Conservation (phyloP, 257 asterid genomes). For the Dorcoceras hygrometricum region DNA sequence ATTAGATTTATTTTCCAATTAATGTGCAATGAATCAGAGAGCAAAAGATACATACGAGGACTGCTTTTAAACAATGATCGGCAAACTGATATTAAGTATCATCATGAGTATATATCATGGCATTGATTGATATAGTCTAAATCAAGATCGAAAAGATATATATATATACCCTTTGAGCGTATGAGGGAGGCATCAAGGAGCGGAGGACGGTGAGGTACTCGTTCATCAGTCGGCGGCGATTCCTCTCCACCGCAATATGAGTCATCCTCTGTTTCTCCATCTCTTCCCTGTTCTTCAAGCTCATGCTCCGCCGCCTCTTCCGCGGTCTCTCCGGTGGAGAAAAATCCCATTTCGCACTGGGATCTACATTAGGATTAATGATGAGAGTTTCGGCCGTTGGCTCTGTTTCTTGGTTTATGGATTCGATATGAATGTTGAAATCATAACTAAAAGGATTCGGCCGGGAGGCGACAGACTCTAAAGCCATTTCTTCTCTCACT, state of each 20-base stretch:
- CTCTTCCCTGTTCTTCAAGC: constrained; percentile 62
- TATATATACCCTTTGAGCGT: constrained; percentile 76
- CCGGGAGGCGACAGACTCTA: constrained; percentile 50
- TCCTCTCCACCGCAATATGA: constrained; percentile 83
- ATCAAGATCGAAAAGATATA: no score
- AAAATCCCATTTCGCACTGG: constrained; percentile 28
- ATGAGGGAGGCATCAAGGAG: constrained; percentile 77
- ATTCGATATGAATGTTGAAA: constrained; percentile 22
- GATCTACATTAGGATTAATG: not conserved
- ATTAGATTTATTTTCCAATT: no score
- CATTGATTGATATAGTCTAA: no score
- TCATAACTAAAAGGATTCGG: constrained; percentile 46
- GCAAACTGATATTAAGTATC: no score
- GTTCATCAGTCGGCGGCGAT: constrained; percentile 79
- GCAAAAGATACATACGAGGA: no score
- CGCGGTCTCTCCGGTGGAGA: constrained; percentile 31
- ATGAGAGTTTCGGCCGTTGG: constrained; percentile 16
- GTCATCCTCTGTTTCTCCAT: constrained; percentile 80
- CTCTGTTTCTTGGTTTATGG: constrained; percentile 21
- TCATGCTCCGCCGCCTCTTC: constrained; percentile 52
- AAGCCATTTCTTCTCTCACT: constrained; percentile 42
- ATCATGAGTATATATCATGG: no score
- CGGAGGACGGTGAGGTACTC: constrained; percentile 75
- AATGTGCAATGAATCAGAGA: no score
- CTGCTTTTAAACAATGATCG: no score